These are phyloP conservation scores for Phytophthora sp. DNA, from an alignment of 352 stramenopile genomes.

Conservation along the genomic window DNA sequence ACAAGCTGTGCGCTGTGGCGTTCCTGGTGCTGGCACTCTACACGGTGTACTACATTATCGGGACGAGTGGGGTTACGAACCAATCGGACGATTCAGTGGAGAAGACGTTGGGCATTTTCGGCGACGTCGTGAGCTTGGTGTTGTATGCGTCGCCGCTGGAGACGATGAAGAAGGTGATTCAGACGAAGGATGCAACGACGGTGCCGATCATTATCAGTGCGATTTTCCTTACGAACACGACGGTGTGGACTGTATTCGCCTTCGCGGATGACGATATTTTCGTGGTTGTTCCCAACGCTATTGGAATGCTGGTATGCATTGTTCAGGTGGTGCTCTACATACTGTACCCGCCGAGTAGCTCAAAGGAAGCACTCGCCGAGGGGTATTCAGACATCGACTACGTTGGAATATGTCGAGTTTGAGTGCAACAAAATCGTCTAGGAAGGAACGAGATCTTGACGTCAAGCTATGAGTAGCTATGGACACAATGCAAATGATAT, in stretches of 20 bases:
- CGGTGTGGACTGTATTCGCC: slow-evolving; percentile 42
- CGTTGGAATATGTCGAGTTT: no score
- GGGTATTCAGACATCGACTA: no score
- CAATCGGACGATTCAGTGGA: slow-evolving; percentile 25
- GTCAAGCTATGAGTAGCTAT: no score
- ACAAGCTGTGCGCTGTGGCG: slow-evolving; percentile 44
- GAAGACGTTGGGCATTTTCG: slow-evolving; percentile 27
- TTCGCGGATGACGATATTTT: slow-evolving; percentile 41
- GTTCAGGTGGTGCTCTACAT: slow-evolving; percentile 32
- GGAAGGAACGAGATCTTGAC: no score
- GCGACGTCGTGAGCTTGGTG: slow-evolving; percentile 14
- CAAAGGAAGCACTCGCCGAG: no score
- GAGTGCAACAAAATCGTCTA: no score
- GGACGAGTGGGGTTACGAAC: slow-evolving; percentile 26
- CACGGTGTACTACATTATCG: slow-evolving; percentile 28
- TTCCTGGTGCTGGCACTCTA: slow-evolving; percentile 84
- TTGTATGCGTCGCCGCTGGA: slow-evolving; percentile 28
- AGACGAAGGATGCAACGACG: slow-evolving; percentile 36
- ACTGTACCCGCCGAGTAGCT: slow-evolving; percentile 25
- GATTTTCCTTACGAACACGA: slow-evolving; percentile 31
- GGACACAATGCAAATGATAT: no score
- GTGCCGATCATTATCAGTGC: slow-evolving; percentile 45
- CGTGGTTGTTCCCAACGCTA: slow-evolving; percentile 36
- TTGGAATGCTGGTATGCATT: slow-evolving; percentile 24
- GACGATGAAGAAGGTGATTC: slow-evolving; percentile 22